These are phyloP conservation scores for Cladophialophora bantiana DNA, from an alignment of 2,329 filamentous ascomycete species.

Conservation along the genomic window DNA sequence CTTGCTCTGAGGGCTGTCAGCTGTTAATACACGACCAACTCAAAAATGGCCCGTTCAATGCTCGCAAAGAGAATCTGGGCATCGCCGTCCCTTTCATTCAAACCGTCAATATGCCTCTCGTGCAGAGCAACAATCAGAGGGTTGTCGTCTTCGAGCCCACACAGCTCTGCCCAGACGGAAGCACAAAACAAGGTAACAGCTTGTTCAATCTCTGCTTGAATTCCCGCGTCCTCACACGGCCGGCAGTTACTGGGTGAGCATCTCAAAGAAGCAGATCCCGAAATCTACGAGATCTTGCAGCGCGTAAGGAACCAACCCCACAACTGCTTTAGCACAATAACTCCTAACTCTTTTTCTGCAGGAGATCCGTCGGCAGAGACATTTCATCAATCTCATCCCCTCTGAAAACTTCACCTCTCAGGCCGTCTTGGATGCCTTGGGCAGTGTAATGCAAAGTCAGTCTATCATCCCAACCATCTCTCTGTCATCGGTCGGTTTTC, in stretches of 20 bases:
- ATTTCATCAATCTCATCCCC: conserved; percentile 98
- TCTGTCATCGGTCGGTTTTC: background rate
- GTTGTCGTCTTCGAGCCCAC: conserved; percentile 27
- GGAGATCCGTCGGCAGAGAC: conserved; percentile 78
- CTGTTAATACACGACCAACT: background rate
- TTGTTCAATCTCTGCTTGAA: background rate
- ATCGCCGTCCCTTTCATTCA: conserved; percentile 18
- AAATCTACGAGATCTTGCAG: conserved; percentile 87
- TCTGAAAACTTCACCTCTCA: conserved; percentile 99
- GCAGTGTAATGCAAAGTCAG: conserved; percentile 83
- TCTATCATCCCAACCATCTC: background rate
- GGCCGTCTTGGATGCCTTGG: conserved; percentile 96
- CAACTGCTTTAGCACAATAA: background rate
- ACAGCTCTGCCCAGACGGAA: conserved; percentile 25
- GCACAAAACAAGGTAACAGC: conserved; percentile 32
- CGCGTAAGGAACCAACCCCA: conserved; percentile 66
- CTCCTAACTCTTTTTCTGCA: conserved; percentile 16
- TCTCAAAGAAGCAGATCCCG: conserved; percentile 83
- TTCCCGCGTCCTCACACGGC: background rate
- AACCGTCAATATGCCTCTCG: conserved; percentile 32
- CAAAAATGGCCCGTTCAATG: conserved; percentile 29
- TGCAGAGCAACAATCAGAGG: conserved; percentile 24
- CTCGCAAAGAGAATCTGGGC: conserved; percentile 29
- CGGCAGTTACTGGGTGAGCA: conserved; percentile 78
- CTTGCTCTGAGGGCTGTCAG: background rate